Conservation (phyloP, 306 rosid species). For the Sophora flavescens region DNA sequence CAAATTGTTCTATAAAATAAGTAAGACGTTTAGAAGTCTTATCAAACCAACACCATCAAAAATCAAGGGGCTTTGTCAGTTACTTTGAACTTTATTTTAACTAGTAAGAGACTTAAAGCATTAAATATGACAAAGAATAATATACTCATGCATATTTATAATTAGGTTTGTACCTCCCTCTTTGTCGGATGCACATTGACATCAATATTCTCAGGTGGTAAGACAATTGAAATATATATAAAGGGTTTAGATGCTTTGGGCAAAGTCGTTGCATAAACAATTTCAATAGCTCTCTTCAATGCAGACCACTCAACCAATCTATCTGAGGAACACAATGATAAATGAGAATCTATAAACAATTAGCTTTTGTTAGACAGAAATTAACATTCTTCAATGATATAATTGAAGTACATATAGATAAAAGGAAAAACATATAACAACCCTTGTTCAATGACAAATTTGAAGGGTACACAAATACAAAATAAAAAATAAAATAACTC, state of each 20-base stretch:
- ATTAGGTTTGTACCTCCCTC: slow-evolving; percentile 74
- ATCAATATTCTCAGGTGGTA: slow-evolving; percentile 91
- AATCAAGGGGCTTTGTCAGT: slow-evolving; percentile 7
- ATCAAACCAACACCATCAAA: slow-evolving; percentile 21
- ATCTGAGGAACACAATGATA: slow-evolving; percentile 59
- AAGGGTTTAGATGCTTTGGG: slow-evolving; percentile 97
- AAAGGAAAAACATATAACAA: slow-evolving; percentile 9
- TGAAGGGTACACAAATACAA: slow-evolving; percentile 18
- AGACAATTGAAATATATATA: slow-evolving; percentile 77
- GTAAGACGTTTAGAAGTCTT: slow-evolving; percentile 1
- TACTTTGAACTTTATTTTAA: slow-evolving; percentile 13
- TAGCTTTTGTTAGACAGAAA: slow-evolving; percentile 20
- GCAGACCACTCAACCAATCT: slow-evolving; percentile 94
- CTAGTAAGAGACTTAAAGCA: slow-evolving; percentile 2
- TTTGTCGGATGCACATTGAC: slow-evolving; percentile 95
- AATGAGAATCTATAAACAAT: slow-evolving; percentile 38
- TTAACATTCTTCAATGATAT: slow-evolving; percentile 19
- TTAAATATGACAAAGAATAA: slow-evolving; percentile 28
- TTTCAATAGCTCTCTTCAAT: slow-evolving; percentile 93
- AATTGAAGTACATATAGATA: slow-evolving; percentile 15
- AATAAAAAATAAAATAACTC: slow-evolving; percentile 16
- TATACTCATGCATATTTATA: slow-evolving; percentile 10
- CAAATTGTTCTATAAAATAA: not conserved
- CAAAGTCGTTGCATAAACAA: slow-evolving; percentile 92
- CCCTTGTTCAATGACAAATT: slow-evolving; percentile 5